Base-by-base conservation (phyloP, 441 rosid species). In the Adansonia gregorii region DNA sequence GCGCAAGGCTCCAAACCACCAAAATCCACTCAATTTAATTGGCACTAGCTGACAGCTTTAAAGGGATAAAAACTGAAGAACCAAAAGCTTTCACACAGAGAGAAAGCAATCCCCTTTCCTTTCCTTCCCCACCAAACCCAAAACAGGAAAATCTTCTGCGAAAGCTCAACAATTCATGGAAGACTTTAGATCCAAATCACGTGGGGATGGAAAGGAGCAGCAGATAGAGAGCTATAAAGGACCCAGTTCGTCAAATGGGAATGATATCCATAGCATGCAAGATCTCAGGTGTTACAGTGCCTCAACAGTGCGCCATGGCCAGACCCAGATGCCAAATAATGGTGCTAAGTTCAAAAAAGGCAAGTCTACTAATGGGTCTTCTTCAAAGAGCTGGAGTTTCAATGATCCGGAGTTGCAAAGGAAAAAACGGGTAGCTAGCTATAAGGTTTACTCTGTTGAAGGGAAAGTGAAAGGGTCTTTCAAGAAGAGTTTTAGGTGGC, bases 241-340 rank as follows among this genome's bases (percentile, higher is more conserved):
- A 54, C 6, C 19, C 19, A n/a, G 1, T 54, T 54, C 20, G 7
- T 46, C 86, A 12, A n/a, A 22, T 10, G 79, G 82, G 12, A 71
- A 22, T 3, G 75, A 80, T 4, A 65, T 80, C 58, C 73, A 74
- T 5, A 59, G 81, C 60, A 85, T 88, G 91, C 90, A 89, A 73
- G 93, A 91, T 84, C 91, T 91, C 49, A 87, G 92, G 78, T 87
- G 92, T 74, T 86, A 87, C 90, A 91, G 90, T 76, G 87, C 87
- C 0, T 81, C 84, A 8, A 67, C 87, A 12, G 81, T 67, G 17
- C 59, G 80, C 66, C 82, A 80, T 3, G 24, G 83, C 10, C 54
- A 52, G 41, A 67, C 78, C 77, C 85, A 88, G 67, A 59, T 70
- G 68, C 78, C 63, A 8, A 76, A 45, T 39, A 75, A 59, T 72